Evolutionary conservation across 2,329 filamentous ascomycete genomes (phyloP), one percentile per base, ranked within the genome.

Genomic region (Penicillium brevicompactum): DNA sequence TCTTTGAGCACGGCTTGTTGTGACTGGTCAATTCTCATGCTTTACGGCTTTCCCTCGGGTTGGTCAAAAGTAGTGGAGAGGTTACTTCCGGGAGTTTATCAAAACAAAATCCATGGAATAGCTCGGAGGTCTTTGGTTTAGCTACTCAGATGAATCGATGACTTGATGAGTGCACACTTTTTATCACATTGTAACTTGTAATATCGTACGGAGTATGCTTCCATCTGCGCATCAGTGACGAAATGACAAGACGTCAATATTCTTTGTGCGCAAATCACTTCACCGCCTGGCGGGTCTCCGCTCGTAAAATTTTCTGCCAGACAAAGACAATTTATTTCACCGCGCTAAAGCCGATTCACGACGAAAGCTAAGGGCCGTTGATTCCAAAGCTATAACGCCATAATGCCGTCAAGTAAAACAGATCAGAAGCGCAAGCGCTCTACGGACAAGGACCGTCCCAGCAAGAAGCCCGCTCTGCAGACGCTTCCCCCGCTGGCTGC

Each of bases 371-470:
- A 52, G 40, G 46, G 44, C 51, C 24, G 24, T 42, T 45, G 27
- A 3, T 46, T 13, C 48, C 48, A 43, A 10, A 32, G 46, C 21
- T 40, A 9, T 51, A 14, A 40, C 34, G 14, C 42, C 53, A 67
- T 30, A 49, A 76, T 76, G 74, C 65, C 67, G 21, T 67, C 64
- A 14, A 61, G 67, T 27, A 71, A 71, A 49, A 56, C 65, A 34
- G 77, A 80, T 48, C 82, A 79, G 66, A 83, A 83, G 74, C 74
- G 80, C 61, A 83, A 83, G 71, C 74, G 80, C 54, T 69, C 70
- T 48, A 75, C 75, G 4, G 76, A 77, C 47, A 72, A 70, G 41
- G 77, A 76, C 9, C 70, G 72, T 18, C 74, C 80, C 2, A 79
- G 70, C 65, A 83, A 83, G 62, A 83, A 80, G 69, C 62, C 74